These are phyloP conservation scores for Geotrichum phurueaensis DNA, from an alignment of 1,139 yeast species.

Conservation along the genomic window DNA sequence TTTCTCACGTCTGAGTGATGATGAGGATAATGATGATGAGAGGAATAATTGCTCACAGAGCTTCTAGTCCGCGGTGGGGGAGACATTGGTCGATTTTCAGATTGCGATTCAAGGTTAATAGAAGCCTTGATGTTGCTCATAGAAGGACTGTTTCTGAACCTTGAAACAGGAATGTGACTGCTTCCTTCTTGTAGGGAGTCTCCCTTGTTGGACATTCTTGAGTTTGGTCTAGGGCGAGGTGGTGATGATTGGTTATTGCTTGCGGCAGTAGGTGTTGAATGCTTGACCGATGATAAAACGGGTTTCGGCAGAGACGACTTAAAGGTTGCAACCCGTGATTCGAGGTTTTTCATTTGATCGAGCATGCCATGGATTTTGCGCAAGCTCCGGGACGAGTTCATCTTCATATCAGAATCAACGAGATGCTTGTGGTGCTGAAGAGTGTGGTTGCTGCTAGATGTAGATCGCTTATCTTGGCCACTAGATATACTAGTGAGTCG, in stretches of 20 bases:
- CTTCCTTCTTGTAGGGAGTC: neutral
- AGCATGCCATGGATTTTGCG: constrained; percentile 34
- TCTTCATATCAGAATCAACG: constrained; percentile 17
- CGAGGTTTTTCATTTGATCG: constrained; percentile 31
- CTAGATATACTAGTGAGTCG: neutral
- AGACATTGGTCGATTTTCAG: neutral
- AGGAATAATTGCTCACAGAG: constrained; percentile 7
- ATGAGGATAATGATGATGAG: neutral
- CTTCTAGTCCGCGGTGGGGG: constrained; percentile 6
- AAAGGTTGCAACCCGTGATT: constrained; percentile 32
- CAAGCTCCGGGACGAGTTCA: constrained; percentile 30
- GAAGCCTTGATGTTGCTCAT: neutral
- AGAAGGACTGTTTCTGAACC: constrained; percentile 14
- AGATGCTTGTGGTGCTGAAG: neutral
- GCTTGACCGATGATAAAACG: neutral
- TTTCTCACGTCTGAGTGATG: neutral
- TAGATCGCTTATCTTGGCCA: neutral
- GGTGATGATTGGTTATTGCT: constrained; percentile 2
- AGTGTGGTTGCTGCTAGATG: neutral
- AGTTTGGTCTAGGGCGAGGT: constrained; percentile 4
- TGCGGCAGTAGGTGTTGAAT: constrained; percentile 13
- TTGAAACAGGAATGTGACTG: constrained; percentile 12
- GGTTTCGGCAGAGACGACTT: constrained; percentile 30
- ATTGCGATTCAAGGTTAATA: neutral
- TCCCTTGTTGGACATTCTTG: neutral